Conservation (phyloP, 805 yeast species). For the Saccharomycopsis amapae region DNA sequence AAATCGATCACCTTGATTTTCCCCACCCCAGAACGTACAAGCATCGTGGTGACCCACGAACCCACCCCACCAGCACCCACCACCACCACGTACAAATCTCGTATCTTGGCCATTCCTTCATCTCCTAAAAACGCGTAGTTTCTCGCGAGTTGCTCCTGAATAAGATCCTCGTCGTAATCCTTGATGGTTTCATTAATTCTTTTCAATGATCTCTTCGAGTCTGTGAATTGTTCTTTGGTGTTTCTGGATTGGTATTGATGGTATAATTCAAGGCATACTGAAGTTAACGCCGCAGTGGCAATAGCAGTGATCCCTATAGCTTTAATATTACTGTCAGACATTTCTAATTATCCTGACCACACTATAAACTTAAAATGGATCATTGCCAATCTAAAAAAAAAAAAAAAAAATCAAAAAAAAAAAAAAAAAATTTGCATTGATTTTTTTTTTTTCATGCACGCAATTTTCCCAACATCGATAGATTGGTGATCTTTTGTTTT, state of each 20-base stretch:
- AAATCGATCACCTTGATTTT: conserved; percentile 79
- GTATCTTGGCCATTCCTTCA: conserved; percentile 68
- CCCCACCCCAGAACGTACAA: conserved; percentile 85
- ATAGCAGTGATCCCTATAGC: conserved; percentile 5
- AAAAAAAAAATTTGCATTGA: too few relatives aligned
- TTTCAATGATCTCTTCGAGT: not conserved
- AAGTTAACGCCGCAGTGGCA: conserved; percentile 8
- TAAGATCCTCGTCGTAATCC: conserved; percentile 56
- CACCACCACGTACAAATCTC: conserved; percentile 67
- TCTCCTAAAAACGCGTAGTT: conserved; percentile 89
- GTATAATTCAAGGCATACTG: conserved; percentile 2
- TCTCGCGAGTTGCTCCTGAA: conserved; percentile 87
- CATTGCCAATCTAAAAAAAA: too few relatives aligned
- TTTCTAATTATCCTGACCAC: too few relatives aligned
- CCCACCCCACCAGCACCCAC: conserved; percentile 99
- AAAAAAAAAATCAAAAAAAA: too few relatives aligned
- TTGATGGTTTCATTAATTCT: not conserved
- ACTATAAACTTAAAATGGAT: too few relatives aligned
- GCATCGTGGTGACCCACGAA: conserved; percentile 89
- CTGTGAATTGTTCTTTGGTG: not conserved
- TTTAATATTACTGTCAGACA: too few relatives aligned
- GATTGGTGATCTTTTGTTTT: too few relatives aligned
- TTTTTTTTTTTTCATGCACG: too few relatives aligned
- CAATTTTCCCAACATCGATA: too few relatives aligned
- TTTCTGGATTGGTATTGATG: conserved; percentile 1